Evolutionary conservation across 1,284 basidiomycete genomes (phyloP), one percentile per base, ranked within the genome.

Genomic region (Gomphus bonarii): DNA sequence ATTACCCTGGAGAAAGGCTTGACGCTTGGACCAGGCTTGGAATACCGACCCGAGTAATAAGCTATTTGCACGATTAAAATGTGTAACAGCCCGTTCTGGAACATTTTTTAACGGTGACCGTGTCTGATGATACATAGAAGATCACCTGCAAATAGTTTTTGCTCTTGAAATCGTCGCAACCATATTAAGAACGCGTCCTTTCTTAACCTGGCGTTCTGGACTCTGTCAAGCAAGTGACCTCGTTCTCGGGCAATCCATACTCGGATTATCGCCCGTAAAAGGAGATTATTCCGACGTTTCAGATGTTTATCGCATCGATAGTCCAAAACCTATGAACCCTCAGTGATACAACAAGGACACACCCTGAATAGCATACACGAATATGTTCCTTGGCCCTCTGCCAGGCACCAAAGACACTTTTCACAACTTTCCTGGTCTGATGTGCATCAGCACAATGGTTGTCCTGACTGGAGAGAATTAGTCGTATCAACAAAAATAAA

Each of bases 181-280:
- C 87, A 90, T 28, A 73, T 65, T 10, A 65, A 63, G 75, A 78
- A 82, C 1, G 72, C 70, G 49, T 69, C 67, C 62, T 74, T 76
- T 38, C 80, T 57, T 10, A 81, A 61, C 28, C 79, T 75, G 12
- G 72, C 61, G 4, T 71, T 68, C 59, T 73, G 75, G 30, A 84
- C 78, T 47, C 79, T 75, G 61, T 80, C 78, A 10, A 89, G 73
- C 22, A 83, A 73, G 54, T 71, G 72, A 18, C 84, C 84, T 16
- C 83, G 78, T 66, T 85, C 84, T 50, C 80, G 80, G 30, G 85
- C 83, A 63, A 80, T 82, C 87, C 88, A 88, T 18, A 89, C 79
- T 50, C 82, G 75, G 62, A 79, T 69, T 38, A 87, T 72, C 20
- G 83, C 87, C 47, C 79, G 77, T 36, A 87, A 62, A 9, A 89